Percentiles rank a stretch among this genome's conserved stretches.
Evolutionary conservation across 345 rosid species (phyloP).

Genomic region (Pugionium cornutum): DNA sequence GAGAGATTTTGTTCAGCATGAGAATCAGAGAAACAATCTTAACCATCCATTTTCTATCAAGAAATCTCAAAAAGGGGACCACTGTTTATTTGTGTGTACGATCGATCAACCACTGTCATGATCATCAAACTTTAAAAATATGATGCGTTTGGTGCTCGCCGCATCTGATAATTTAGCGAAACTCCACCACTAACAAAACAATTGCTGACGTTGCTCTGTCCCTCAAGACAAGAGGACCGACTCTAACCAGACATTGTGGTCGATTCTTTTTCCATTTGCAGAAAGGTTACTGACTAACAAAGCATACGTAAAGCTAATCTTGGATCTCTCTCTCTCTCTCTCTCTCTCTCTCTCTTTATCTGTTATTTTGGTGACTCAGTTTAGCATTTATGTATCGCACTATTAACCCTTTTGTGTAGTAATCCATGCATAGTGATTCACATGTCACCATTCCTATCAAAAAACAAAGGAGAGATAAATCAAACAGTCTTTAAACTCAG

Average conservation of each 20-base stretch:
- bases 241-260: constrained; percentile 43
- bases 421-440: constrained; percentile 42
- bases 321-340: constrained; percentile 23
- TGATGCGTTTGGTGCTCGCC: constrained; percentile 47
- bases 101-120: constrained; percentile 37
- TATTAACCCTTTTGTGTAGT: constrained; percentile 32
- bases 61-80: constrained; percentile 32
- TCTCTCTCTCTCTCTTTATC: background rate
- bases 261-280: constrained; percentile 39
- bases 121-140: constrained; percentile 31
- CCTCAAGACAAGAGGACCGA: constrained; percentile 34
- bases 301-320: constrained; percentile 27
- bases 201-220: constrained; percentile 42
- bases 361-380: constrained; percentile 35
- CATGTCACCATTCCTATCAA: constrained; percentile 34
- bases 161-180: constrained; percentile 37
- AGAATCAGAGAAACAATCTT: constrained; percentile 33
- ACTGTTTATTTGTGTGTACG: background rate
- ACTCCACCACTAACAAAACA: constrained; percentile 37
- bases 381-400: constrained; percentile 38
- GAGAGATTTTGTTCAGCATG: constrained; percentile 23
- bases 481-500: constrained; percentile 21
- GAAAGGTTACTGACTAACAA: constrained; percentile 36
- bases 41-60: constrained; percentile 33
- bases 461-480: constrained; percentile 14